phyloP scores from a whole-genome alignment of 495 filamentous ascomycete species.

The Sordaria brevicollis region DNA sequence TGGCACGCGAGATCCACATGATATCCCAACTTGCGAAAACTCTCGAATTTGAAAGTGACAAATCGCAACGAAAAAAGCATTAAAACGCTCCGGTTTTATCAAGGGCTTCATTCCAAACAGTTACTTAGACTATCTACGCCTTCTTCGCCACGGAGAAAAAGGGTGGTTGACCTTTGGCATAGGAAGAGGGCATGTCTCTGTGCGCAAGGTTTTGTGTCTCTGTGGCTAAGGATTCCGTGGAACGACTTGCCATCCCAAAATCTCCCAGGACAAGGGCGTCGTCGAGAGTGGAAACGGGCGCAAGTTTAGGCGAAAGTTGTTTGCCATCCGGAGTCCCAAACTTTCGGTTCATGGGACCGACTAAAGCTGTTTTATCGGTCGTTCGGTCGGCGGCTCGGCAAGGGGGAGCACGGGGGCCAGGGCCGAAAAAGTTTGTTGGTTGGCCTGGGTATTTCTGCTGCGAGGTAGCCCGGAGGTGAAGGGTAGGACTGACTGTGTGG shows the following conservation, averaged over 20 bases:
- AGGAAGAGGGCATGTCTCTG: no score
- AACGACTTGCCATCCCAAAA: not conserved
- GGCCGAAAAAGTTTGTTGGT: not conserved
- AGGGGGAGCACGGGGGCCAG: not conserved
- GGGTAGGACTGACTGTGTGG: not conserved
- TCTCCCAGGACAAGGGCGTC: not conserved
- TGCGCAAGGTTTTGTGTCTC: no score
- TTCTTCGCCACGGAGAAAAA: no score
- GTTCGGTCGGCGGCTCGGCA: not conserved
- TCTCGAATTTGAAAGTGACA: no score
- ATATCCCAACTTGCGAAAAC: no score
- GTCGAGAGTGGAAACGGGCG: not conserved
- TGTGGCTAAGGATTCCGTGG: no score
- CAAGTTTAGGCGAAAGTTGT: not conserved
- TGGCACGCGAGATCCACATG: no score
- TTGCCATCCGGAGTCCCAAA: not conserved
- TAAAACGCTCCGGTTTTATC: no score
- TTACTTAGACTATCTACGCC: no score
- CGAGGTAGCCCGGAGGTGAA: not conserved
- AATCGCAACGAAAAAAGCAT: no score
- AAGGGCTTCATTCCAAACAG: no score
- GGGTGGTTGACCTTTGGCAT: no score
- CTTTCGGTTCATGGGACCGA: not conserved
- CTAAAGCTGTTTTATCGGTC: not conserved
- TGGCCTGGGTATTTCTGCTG: not conserved